Evolutionary conservation across 1,284 basidiomycete genomes (phyloP).

Genomic region (Ceratobasidium sp.): DNA sequence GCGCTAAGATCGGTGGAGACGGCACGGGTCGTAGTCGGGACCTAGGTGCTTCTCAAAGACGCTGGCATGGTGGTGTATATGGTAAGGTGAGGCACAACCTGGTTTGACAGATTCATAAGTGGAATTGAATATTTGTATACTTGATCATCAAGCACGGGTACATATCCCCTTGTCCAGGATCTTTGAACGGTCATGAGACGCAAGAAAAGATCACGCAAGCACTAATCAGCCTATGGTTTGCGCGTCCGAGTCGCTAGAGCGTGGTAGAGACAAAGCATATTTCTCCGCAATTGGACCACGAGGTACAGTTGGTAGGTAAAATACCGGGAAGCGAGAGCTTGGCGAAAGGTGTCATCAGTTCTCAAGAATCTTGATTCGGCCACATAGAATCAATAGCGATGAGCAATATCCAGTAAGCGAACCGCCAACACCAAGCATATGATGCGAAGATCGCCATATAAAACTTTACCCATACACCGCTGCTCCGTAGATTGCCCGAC

Average conservation of each 20-base stretch:
- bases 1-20: conserved; percentile 32
- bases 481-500: conserved; percentile 41
- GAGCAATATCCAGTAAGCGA: neutral
- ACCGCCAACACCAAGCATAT: conserved; percentile 7
- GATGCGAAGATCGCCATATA: neutral
- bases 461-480: neutral
- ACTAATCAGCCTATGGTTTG: neutral
- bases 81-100: neutral
- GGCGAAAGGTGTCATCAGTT: conserved; percentile 37
- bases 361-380: conserved; percentile 3
- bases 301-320: conserved; percentile 2
- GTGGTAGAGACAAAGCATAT: conserved; percentile 3
- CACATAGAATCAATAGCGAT: neutral
- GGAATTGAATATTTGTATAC: neutral
- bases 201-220: neutral
- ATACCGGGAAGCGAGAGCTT: conserved; percentile 27
- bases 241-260: neutral
- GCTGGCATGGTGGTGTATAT: neutral
- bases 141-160: neutral
- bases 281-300: conserved; percentile 38
- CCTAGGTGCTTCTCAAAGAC: neutral
- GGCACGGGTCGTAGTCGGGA: conserved; percentile 38
- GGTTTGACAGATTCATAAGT: neutral
- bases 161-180: neutral
- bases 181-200: neutral